Conservation (phyloP, 2,329 filamentous ascomycete species). For the Sclerotinia subarctica region DNA sequence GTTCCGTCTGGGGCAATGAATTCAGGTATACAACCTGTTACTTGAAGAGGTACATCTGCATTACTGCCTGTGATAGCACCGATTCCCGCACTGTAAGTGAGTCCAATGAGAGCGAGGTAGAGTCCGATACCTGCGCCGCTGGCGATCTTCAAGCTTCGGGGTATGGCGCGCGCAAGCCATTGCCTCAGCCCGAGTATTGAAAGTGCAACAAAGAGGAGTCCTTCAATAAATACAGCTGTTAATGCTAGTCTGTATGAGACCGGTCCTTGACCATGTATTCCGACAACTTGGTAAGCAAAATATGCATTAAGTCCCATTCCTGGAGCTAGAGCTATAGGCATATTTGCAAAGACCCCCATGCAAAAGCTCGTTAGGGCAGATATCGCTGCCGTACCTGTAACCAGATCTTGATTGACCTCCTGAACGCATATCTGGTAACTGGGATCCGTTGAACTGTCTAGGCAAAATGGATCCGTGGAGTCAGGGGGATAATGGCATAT, state of each 20-base stretch:
- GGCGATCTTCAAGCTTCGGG: slow-evolving; percentile 80
- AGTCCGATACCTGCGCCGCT: slow-evolving; percentile 83
- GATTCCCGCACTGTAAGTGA: slow-evolving; percentile 80
- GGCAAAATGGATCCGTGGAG: slow-evolving; percentile 25
- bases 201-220: slow-evolving; percentile 77
- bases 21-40: slow-evolving; percentile 55
- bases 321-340: slow-evolving; percentile 67
- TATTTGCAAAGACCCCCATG: slow-evolving; percentile 79
- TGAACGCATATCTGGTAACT: slow-evolving; percentile 63
- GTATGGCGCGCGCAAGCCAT: slow-evolving; percentile 82
- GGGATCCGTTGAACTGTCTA: slow-evolving; percentile 22
- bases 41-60: slow-evolving; percentile 64
- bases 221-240: slow-evolving; percentile 85
- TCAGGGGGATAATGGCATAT: slow-evolving; percentile 21
- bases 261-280: slow-evolving; percentile 67
- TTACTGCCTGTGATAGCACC: slow-evolving; percentile 71
- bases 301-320: slow-evolving; percentile 86
- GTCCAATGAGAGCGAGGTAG: slow-evolving; percentile 66
- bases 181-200: slow-evolving; percentile 79
- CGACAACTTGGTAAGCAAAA: slow-evolving; percentile 75
- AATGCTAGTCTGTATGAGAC: slow-evolving; percentile 74
- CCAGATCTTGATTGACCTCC: slow-evolving; percentile 60
- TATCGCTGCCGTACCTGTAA: slow-evolving; percentile 83
- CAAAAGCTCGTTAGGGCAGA: slow-evolving; percentile 74
- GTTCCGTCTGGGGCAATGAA: slow-evolving; percentile 47